Evolutionary conservation across 306 rosid genomes (phyloP).

Genomic region (Begonia loranthoides): DNA sequence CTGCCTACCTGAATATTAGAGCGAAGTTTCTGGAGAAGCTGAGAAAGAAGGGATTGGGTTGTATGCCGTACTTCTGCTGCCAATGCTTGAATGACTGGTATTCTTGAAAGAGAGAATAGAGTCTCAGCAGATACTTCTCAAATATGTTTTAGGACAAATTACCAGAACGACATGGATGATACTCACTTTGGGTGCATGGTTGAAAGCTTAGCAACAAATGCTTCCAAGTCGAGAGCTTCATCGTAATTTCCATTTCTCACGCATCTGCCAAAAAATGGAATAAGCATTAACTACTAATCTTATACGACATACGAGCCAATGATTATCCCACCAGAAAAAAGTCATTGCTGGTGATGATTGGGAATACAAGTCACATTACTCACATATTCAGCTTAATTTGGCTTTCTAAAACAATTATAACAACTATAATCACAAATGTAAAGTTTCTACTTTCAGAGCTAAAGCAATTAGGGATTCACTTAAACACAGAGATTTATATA

Average conservation of each 20-base stretch:
- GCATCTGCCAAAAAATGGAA: constrained; percentile 44
- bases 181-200: constrained; percentile 93
- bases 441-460: no score
- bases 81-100: constrained; percentile 77
- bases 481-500: no score
- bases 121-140: constrained; percentile 12
- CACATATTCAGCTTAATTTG: no score
- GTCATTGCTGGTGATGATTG: no score
- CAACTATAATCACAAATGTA: no score
- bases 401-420: no score
- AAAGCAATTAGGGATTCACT: no score
- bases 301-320: no score
- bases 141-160: background rate
- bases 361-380: no score
- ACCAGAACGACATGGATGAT: constrained; percentile 7
- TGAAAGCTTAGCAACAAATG: constrained; percentile 82
- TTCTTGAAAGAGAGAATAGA: constrained; percentile 18
- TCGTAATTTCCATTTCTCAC: constrained; percentile 95
- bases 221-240: constrained; percentile 95
- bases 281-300: background rate
- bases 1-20: constrained; percentile 84
- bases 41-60: constrained; percentile 93
- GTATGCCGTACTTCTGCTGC: constrained; percentile 82
- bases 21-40: constrained; percentile 95
- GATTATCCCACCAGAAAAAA: no score